Evolutionary conservation across 495 filamentous ascomycete genomes (phyloP).

Genomic region (Penicillium psychrofluorescens): DNA sequence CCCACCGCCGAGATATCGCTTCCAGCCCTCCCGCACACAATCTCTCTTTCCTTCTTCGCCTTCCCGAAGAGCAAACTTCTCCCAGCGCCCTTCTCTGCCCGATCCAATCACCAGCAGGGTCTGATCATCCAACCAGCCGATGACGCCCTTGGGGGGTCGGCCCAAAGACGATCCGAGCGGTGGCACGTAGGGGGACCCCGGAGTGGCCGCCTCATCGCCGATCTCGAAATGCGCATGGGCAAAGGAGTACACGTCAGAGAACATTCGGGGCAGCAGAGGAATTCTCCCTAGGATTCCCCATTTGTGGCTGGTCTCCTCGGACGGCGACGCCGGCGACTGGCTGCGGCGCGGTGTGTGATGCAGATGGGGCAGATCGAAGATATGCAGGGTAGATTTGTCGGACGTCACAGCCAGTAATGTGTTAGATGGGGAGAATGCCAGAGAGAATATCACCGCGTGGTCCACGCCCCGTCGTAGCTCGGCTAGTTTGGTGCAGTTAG

Average conservation of each 20-base stretch:
- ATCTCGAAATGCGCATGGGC: slow-evolving; percentile 68
- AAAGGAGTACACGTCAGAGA: slow-evolving; percentile 81
- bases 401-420: slow-evolving; percentile 84
- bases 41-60: slow-evolving; percentile 54
- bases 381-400: slow-evolving; percentile 90
- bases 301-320: slow-evolving; percentile 54
- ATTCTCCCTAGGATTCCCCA: slow-evolving; percentile 76
- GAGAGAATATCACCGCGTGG: slow-evolving; percentile 75
- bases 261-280: slow-evolving; percentile 69
- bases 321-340: slow-evolving; percentile 23
- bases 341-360: slow-evolving; percentile 24
- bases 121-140: slow-evolving; percentile 67
- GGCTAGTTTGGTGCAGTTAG: slow-evolving; percentile 67
- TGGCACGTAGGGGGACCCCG: slow-evolving; percentile 32
- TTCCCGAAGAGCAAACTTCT: slow-evolving; percentile 66
- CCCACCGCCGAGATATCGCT: slow-evolving; percentile 58
- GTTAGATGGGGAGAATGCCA: slow-evolving; percentile 77
- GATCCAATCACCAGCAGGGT: slow-evolving; percentile 72
- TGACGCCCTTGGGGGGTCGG: slow-evolving; percentile 63
- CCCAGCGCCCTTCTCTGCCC: slow-evolving; percentile 74
- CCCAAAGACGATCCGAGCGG: slow-evolving; percentile 41
- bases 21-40: slow-evolving; percentile 70
- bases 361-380: slow-evolving; percentile 67
- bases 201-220: slow-evolving; percentile 53
- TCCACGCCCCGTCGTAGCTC: slow-evolving; percentile 88